These are phyloP conservation scores for Pyrenochaeta sp. DNA, from an alignment of 2,329 filamentous ascomycete species.

Conservation along the genomic window DNA sequence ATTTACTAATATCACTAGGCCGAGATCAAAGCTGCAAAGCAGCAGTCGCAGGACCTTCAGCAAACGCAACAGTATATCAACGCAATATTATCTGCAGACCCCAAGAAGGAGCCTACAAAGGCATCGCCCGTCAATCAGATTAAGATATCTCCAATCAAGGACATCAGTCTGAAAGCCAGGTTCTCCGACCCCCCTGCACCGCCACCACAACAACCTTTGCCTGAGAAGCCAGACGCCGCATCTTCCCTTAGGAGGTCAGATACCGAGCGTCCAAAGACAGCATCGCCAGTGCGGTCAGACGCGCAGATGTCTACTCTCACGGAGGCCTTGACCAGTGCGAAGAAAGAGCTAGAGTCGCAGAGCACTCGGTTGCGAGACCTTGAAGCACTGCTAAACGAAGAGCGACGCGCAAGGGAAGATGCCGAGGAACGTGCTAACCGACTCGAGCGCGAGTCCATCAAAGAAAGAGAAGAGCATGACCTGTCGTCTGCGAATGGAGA, in stretches of 20 bases:
- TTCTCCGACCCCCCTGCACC: slow-evolving; percentile 95
- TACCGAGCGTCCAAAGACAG: slow-evolving; percentile 74
- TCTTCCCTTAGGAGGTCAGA: slow-evolving; percentile 75
- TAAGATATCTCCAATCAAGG: slow-evolving; percentile 63
- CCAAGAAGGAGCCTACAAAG: slow-evolving; percentile 61
- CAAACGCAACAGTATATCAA: slow-evolving; percentile 84
- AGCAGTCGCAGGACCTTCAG: slow-evolving; percentile 85
- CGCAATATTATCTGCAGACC: slow-evolving; percentile 76
- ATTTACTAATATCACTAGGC: slow-evolving; percentile 62
- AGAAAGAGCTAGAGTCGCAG: slow-evolving; percentile 87
- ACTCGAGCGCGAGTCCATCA: slow-evolving; percentile 68
- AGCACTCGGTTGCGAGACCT: slow-evolving; percentile 80
- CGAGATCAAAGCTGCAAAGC: slow-evolving; percentile 88
- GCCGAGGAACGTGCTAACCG: slow-evolving; percentile 83
- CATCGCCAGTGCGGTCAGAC: slow-evolving; percentile 69
- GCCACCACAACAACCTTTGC: slow-evolving; percentile 89
- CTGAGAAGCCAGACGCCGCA: slow-evolving; percentile 85
- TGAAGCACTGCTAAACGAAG: slow-evolving; percentile 78
- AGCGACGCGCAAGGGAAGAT: slow-evolving; percentile 80
- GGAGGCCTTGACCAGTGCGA: slow-evolving; percentile 83
- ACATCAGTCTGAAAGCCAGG: slow-evolving; percentile 72
- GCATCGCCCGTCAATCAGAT: slow-evolving; percentile 53
- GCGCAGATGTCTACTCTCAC: slow-evolving; percentile 85
- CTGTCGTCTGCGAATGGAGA: slow-evolving; percentile 28
- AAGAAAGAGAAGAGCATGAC: slow-evolving; percentile 48